phyloP scores from a whole-genome alignment of 2,329 filamentous ascomycete species.

The Trichoderma sp. region DNA sequence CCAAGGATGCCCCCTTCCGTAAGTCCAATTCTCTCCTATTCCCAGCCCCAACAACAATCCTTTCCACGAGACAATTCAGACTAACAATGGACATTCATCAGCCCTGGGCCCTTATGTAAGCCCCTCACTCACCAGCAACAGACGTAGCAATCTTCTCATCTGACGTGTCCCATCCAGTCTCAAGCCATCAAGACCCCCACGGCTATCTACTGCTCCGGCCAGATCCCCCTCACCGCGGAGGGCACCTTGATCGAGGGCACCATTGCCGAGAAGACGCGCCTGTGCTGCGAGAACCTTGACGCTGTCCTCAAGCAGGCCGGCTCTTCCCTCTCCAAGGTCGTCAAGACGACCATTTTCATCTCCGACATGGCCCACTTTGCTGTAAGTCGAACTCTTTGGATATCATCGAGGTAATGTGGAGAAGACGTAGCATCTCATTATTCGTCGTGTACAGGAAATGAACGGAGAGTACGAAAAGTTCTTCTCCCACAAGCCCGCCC shows the following conservation, averaged over 20 bases:
- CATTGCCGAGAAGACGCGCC: constrained; percentile 64
- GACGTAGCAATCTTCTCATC: neutral
- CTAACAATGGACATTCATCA: constrained; percentile 35
- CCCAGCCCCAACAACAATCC: neutral
- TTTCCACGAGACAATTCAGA: neutral
- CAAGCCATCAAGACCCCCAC: constrained; percentile 67
- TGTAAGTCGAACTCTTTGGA: constrained; percentile 41
- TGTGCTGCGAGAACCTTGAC: constrained; percentile 75
- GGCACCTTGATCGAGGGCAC: constrained; percentile 60
- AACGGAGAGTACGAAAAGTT: constrained; percentile 83
- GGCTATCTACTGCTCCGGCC: constrained; percentile 68
- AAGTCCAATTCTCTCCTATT: constrained; percentile 38
- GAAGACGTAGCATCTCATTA: neutral
- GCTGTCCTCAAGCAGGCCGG: constrained; percentile 82
- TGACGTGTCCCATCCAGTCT: constrained; percentile 47
- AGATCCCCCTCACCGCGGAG: constrained; percentile 68
- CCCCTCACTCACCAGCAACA: constrained; percentile 20
- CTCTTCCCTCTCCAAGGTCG: constrained; percentile 74
- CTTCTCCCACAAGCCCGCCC: constrained; percentile 81
- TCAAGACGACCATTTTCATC: constrained; percentile 92
- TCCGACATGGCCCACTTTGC: constrained; percentile 89
- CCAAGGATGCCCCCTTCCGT: constrained; percentile 62
- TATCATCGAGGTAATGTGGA: neutral
- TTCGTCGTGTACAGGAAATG: constrained; percentile 58
- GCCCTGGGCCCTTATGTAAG: constrained; percentile 67